Evolutionary conservation across 208 protist genomes (phyloP).

Genomic region (Angomonas deanei): DNA sequence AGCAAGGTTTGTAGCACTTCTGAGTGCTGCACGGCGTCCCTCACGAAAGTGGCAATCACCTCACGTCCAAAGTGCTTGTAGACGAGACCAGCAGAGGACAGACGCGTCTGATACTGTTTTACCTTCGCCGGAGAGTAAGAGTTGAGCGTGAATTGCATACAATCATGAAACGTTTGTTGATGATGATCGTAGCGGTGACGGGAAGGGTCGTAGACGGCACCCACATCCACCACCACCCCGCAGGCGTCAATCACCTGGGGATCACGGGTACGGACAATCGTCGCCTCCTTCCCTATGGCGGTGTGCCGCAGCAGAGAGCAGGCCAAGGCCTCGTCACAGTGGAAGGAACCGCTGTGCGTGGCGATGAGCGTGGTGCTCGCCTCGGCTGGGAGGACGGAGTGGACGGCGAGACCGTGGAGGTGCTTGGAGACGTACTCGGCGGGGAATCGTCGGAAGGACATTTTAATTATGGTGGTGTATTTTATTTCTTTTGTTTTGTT

Average conservation of each 20-base stretch:
- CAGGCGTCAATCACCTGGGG: conserved; percentile 49
- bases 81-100: conserved; percentile 91
- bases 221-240: conserved; percentile 94
- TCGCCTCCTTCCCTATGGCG: conserved; percentile 36
- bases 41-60: conserved; percentile 74
- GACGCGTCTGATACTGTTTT: conserved; percentile 46
- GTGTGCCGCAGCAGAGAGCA: conserved; percentile 85
- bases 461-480: conserved; percentile 2
- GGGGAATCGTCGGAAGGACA: conserved; percentile 6
- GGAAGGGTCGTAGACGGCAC: conserved; percentile 88
- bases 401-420: conserved; percentile 43
- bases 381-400: conserved; percentile 14
- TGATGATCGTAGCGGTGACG: conserved; percentile 93
- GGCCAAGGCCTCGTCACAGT: conserved; percentile 95
- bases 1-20: conserved; percentile 34
- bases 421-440: conserved; percentile 61
- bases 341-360: conserved; percentile 92
- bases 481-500: conserved; percentile 17
- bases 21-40: conserved; percentile 28
- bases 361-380: conserved; percentile 40
- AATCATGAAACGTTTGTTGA: conserved; percentile 91
- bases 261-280: conserved; percentile 87
- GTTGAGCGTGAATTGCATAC: conserved; percentile 49
- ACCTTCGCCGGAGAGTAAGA: conserved; percentile 7
- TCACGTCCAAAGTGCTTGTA: conserved; percentile 94